Base-by-base conservation (phyloP, 169 alveolate genomes). In the Neospora caninum region DNA sequence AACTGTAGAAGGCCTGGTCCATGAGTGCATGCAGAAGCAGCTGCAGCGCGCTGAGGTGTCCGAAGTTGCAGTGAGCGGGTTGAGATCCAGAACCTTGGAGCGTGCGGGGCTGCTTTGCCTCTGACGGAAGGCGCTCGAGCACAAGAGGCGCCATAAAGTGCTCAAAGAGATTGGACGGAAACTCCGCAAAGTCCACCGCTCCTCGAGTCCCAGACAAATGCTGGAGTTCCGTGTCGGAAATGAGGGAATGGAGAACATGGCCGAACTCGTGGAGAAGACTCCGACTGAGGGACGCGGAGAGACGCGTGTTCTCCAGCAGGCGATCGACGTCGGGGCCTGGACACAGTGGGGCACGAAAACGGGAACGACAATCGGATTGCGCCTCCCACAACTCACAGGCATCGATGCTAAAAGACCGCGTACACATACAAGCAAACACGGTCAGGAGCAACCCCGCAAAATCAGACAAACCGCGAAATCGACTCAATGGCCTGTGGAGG, bases 201-300 rank as follows among this genome's bases (percentile, higher is more conserved):
- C 95, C 96, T 0, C 96, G 87, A 34, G 95, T 89, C 41, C 95
- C 96, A n/a, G 94, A 58, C 58, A 96, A 54, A 91, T 96, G 93
- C 92, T 96, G 94, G 94, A 97, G 82, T 88, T 96, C 42, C 95
- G 97, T 94, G 22, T 49, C 89, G 22, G 96, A 94, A 27, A 94
- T 36, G 7, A 94, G 88, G 4, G 95, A 80, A 41, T 94, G 96
- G 36, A 92, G 67, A 31, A 73, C 95, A 82, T 94, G 96, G 83
- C 96, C 96, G 45, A 91, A 80, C 39, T 94, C 96, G 80, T 94
- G 96, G 39, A 94, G 70, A 13, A 91, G 45, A 64, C 64, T 93
- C 29, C 70, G 41, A 22, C 78, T 91, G 53, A 22, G 42, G 16
- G 78, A 29, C 42, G 54, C 43, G 20, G 86, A 6, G 67, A 89